Percentiles rank a stretch among this genome's conserved stretches.
Conservation (phyloP, 108 stramenopile species). For the Skeletonema tropicum region DNA sequence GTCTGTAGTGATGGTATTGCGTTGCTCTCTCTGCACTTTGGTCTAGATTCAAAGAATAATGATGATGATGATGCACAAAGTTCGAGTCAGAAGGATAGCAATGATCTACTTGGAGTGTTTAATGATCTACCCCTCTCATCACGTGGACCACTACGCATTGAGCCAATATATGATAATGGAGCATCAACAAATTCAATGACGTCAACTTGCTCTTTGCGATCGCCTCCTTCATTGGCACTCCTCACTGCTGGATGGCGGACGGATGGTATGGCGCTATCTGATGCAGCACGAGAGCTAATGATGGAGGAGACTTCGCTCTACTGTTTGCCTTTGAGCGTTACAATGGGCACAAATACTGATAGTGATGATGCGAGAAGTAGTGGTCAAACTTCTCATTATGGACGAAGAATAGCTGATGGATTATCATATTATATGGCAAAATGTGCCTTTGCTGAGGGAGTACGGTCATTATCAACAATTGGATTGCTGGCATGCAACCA, state of each 20-base stretch:
- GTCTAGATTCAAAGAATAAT: constrained; percentile 5
- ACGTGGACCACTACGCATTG: constrained; percentile 72
- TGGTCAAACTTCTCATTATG: constrained; percentile 38
- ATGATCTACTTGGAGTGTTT: constrained; percentile 10
- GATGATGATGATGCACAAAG: constrained; percentile 6
- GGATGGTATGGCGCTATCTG: constrained; percentile 59
- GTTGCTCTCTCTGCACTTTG: constrained; percentile 60
- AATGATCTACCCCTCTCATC: constrained; percentile 54
- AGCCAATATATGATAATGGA: constrained; percentile 45
- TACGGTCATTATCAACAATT: constrained; percentile 53
- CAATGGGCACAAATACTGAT: background rate
- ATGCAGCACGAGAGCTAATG: constrained; percentile 53
- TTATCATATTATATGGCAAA: constrained; percentile 70
- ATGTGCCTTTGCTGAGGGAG: constrained; percentile 52
- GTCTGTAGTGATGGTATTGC: constrained; percentile 69
- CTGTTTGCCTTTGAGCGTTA: constrained; percentile 37
- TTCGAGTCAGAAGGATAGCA: background rate
- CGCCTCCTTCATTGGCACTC: constrained; percentile 55
- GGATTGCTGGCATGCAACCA: constrained; percentile 61
- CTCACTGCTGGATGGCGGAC: constrained; percentile 79
- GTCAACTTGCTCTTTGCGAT: background rate
- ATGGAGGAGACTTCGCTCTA: constrained; percentile 51
- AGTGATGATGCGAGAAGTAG: background rate
- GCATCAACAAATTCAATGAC: background rate
- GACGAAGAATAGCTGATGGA: constrained; percentile 55